Percentiles rank a stretch among this genome's conserved stretches.
phyloP scores from a whole-genome alignment of 495 filamentous ascomycete species.

The Penicillium subrubescens region DNA sequence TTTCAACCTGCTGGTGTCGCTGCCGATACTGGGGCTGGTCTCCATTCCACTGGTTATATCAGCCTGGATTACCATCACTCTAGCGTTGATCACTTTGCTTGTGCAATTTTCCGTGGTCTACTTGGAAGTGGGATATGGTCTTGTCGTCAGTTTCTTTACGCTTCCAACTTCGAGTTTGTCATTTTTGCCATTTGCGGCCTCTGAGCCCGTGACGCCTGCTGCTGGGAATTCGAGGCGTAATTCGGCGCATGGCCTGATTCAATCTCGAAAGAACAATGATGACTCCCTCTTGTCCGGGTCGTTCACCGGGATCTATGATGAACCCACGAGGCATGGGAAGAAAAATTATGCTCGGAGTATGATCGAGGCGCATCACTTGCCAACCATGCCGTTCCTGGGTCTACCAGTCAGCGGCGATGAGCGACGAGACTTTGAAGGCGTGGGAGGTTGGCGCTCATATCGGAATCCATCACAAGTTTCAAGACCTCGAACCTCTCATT shows the following conservation, averaged over 20 bases:
- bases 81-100: conserved; percentile 67
- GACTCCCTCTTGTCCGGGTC: conserved; percentile 17
- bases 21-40: conserved; percentile 65
- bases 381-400: conserved; percentile 25
- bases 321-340: conserved; percentile 13
- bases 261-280: conserved; percentile 20
- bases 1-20: conserved; percentile 58
- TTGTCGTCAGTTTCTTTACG: conserved; percentile 61
- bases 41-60: conserved; percentile 70
- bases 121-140: conserved; percentile 62
- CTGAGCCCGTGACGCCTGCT: conserved; percentile 34
- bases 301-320: conserved; percentile 13
- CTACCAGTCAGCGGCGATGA: conserved; percentile 42
- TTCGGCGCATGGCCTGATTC: conserved; percentile 26
- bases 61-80: conserved; percentile 66
- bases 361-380: conserved; percentile 24
- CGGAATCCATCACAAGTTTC: conserved; percentile 18
- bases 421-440: conserved; percentile 79
- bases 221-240: conserved; percentile 32
- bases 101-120: conserved; percentile 69
- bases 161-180: conserved; percentile 37
- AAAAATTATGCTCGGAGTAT: conserved; percentile 27
- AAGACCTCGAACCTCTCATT: conserved; percentile 26
- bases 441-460: conserved; percentile 72
- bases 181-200: conserved; percentile 35